Evolutionary conservation across 768 basidiomycete species (phyloP).

Genomic region (Naematelia encephala): DNA sequence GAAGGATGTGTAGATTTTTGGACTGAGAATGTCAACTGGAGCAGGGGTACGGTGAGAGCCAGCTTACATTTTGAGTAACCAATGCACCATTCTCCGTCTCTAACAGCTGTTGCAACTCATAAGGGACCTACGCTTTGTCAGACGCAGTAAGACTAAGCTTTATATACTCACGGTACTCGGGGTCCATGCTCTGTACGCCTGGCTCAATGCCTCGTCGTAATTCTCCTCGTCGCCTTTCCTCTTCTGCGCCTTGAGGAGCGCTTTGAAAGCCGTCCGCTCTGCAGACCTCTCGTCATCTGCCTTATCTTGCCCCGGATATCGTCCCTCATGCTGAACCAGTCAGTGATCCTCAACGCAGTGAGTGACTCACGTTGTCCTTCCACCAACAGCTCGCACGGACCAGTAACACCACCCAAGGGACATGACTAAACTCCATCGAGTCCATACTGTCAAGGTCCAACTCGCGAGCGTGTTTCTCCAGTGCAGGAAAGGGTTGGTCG

Average conservation of each 20-base stretch:
- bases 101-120: neutral
- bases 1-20: constrained; percentile 72
- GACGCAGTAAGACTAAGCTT: neutral
- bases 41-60: neutral
- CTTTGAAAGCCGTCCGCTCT: constrained; percentile 78
- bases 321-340: constrained; percentile 62
- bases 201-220: constrained; percentile 87
- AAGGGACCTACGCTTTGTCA: neutral
- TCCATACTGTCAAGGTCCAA: constrained; percentile 78
- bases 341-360: neutral
- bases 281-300: constrained; percentile 61
- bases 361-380: constrained; percentile 64
- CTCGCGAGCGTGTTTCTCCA: constrained; percentile 67
- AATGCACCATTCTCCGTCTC: neutral
- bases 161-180: constrained; percentile 55
- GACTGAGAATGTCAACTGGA: constrained; percentile 48
- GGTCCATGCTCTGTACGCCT: constrained; percentile 78
- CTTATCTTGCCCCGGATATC: constrained; percentile 54
- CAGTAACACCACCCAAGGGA: constrained; percentile 86
- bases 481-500: constrained; percentile 79
- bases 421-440: constrained; percentile 79
- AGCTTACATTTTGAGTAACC: neutral
- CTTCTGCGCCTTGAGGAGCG: constrained; percentile 61
- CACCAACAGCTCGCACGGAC: constrained; percentile 78
- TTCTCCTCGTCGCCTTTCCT: constrained; percentile 88